Conservation (phyloP, 176 grass and related monocot genomes). For the bread wheat (Triticum aestivum) region DNA sequence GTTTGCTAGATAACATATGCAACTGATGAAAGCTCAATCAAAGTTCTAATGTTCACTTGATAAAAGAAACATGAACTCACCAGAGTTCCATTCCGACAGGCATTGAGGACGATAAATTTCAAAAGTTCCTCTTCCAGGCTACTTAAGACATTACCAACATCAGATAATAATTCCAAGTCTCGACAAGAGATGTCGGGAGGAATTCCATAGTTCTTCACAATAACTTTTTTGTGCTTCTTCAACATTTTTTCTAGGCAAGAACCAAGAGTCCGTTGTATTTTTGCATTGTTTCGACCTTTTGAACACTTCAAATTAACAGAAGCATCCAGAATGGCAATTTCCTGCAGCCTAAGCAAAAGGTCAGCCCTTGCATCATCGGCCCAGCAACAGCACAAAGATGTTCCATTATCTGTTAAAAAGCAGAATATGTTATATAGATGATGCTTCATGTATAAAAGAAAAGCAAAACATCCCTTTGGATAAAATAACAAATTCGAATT, state of each 20-base stretch:
- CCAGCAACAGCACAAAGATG: constrained; percentile 81
- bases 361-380: constrained; percentile 64
- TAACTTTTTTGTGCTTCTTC: constrained; percentile 63
- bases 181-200: constrained; percentile 59
- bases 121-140: constrained; percentile 68
- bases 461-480: background rate
- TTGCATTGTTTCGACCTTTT: constrained; percentile 18
- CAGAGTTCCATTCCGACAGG: constrained; percentile 57
- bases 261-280: constrained; percentile 39
- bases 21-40: background rate
- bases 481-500: constrained; percentile 7
- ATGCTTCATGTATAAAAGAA: constrained; percentile 8
- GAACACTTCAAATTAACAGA: constrained; percentile 34
- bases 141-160: constrained; percentile 46
- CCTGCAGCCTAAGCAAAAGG: constrained; percentile 59
- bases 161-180: constrained; percentile 59
- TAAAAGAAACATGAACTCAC: constrained; percentile 50
- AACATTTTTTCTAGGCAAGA: constrained; percentile 63
- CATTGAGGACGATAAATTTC: constrained; percentile 68
- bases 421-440: background rate
- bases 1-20: background rate
- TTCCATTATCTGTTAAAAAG: constrained; percentile 80
- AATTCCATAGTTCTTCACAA: constrained; percentile 57
- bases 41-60: constrained; percentile 16
- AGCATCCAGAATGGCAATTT: constrained; percentile 36